Evolutionary conservation across 2,329 filamentous ascomycete genomes (phyloP), one percentile per base, ranked within the genome.

Genomic region (Arachnopeziza araneosa): DNA sequence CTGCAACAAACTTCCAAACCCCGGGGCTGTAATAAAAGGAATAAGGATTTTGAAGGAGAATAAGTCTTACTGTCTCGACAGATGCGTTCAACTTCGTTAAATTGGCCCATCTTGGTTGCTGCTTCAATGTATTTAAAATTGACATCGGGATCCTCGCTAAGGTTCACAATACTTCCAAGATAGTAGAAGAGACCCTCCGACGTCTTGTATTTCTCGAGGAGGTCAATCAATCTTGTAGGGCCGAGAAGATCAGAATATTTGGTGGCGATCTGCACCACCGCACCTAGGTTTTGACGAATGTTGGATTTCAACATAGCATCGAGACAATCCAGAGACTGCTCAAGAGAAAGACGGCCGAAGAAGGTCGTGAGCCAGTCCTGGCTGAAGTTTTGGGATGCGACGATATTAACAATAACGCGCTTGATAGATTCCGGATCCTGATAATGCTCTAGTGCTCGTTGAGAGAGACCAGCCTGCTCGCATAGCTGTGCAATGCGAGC

Each of bases 41-140:
- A n/a, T n/a, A n/a, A n/a, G n/a, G n/a, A n/a, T n/a, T n/a, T n/a
- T n/a, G n/a, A 30, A 9, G 17, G 50, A 56, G 53, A 58, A 19
- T 30, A n/a, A 23, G 44, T 64, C 62, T 67, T 60, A 67, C 63
- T 96, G 75, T 99, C 95, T 63, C 96, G 87, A 79, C 93, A 98
- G 71, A 99, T 93, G 58, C 95, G 90, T 81, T 99, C 93, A 22
- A 99, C 95, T 73, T 99, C 95, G 67, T 91, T 93, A 71, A 96
- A 85, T 76, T 99, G 93, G 30, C 88, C 87, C 85, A 96, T 96
- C 72, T 87, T 90, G 24, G 93, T 96, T 32, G 96, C 95, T 59
- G 95, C 92, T 77, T 99, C 93, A 61, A 99, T 96, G 76, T 99
- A 99, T 82, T 99, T 99, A 86, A 97, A 99, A 73, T 95, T 90